phyloP scores from a whole-genome alignment of 768 basidiomycete genomes.

The Lentinula boryana region DNA sequence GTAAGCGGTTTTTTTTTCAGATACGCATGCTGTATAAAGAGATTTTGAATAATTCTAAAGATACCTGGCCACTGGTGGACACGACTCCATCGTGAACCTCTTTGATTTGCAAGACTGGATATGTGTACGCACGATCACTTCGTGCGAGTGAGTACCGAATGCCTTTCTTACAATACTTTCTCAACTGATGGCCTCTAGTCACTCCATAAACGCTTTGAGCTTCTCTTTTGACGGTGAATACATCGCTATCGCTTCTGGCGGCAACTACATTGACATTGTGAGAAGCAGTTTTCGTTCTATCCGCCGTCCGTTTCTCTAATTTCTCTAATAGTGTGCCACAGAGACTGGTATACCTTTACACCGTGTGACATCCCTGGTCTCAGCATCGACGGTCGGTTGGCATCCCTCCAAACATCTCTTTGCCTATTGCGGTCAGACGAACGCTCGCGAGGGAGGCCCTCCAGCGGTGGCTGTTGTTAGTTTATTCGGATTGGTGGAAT shows the following conservation, averaged over 20 bases:
- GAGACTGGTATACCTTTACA: conserved; percentile 73
- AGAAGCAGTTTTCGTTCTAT: conserved; percentile 19
- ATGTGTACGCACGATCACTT: conserved; percentile 66
- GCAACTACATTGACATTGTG: conserved; percentile 74
- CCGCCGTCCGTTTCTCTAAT: neutral
- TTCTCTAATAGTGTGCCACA: conserved; percentile 55
- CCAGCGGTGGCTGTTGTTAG: conserved; percentile 65
- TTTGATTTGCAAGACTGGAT: conserved; percentile 82
- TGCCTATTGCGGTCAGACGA: conserved; percentile 78
- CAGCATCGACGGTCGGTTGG: conserved; percentile 76
- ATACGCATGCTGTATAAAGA: neutral
- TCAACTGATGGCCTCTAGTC: conserved; percentile 28
- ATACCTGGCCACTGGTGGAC: conserved; percentile 75
- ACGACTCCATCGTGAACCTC: conserved; percentile 78
- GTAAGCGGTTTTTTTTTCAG: conserved; percentile 23
- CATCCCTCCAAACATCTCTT: conserved; percentile 79
- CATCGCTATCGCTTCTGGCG: conserved; percentile 67
- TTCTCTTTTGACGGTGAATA: conserved; percentile 86
- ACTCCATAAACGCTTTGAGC: conserved; percentile 66
- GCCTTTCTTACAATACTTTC: neutral
- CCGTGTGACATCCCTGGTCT: conserved; percentile 65
- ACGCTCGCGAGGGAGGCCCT: conserved; percentile 56
- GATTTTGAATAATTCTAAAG: conserved; percentile 24
- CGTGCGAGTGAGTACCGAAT: conserved; percentile 62
- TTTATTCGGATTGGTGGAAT: conserved; percentile 49